Evolutionary conservation across 441 rosid genomes (phyloP), one percentile per base, ranked within the genome.

Genomic region (Eruca vesicaria): DNA sequence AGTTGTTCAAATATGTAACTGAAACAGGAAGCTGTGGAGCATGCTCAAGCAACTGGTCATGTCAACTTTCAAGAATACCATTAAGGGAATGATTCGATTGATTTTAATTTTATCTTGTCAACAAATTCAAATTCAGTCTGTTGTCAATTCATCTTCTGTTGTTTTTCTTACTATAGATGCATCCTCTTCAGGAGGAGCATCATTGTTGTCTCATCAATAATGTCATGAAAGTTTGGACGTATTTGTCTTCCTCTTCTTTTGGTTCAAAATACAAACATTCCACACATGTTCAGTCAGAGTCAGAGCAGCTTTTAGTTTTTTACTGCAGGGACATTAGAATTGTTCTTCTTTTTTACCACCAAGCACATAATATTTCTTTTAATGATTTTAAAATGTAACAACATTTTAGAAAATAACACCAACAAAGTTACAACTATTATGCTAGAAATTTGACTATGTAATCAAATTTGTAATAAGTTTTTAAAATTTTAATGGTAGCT

Each of bases 41-140:
- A 95, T 84, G 98, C 99, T 21, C 94, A 86, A 81, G 97, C 96
- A 26, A 91, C 95, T 1, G 97, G 97, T 61, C 99, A 91, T 86
- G 93, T 83, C 60, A 95, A 93, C 82, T 95, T 93, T 71, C 97
- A 91, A 81, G 97, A 93, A 73, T 92, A 86, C 73, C 86, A 82
- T 83, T 93, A 89, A 89, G 6, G 36, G 15, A 48, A 15, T 43
- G 58, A 19, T 64, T 66, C 57, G 2, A 20, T 50, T 52, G 58
- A 68, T 62, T 66, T 21, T 28, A 8, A 16, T 16, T 32, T 19
- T 35, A 9, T 75, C 9, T 62, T 52, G 69, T 68, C 63, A 26
- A 52, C 68, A 60, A 33, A 48, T 68, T 61, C 36, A 61, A 52
- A 53, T 62, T 63, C 50, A 29, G 3, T 69, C 18, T 68, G 79